Evolutionary conservation across 2,329 filamentous ascomycete genomes (phyloP).

Genomic region (Alternaria ventricosa): DNA sequence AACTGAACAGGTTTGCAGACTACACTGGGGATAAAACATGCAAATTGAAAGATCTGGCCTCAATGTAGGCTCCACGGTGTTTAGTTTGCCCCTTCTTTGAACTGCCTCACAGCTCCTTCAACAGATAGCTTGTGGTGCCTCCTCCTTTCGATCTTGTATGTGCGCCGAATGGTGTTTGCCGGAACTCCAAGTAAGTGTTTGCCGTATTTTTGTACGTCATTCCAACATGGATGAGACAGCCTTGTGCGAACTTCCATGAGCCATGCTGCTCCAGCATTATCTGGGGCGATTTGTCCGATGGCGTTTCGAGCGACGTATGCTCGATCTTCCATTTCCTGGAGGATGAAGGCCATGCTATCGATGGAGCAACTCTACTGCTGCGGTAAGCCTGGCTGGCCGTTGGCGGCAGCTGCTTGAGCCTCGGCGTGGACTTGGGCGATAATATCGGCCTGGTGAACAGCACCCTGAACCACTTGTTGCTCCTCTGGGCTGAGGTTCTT

Average conservation of each 20-base stretch:
- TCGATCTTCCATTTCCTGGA: neutral
- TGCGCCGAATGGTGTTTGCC: neutral
- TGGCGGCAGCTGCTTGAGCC: conserved; percentile 30
- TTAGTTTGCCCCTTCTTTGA: neutral
- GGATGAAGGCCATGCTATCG: neutral
- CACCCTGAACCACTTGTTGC: conserved; percentile 78
- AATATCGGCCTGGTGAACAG: conserved; percentile 73
- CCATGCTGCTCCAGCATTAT: neutral
- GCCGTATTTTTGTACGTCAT: neutral
- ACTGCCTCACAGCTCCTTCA: neutral
- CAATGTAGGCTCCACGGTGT: neutral
- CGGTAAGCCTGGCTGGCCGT: conserved; percentile 25
- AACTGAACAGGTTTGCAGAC: neutral
- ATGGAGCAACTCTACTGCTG: conserved; percentile 22
- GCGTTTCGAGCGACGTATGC: neutral
- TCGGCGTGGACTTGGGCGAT: conserved; percentile 48
- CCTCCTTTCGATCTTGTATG: neutral
- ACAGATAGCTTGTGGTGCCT: neutral
- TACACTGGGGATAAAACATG: neutral
- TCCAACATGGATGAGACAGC: neutral
- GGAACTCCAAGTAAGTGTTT: neutral
- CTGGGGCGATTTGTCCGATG: neutral
- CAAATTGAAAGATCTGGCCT: neutral
- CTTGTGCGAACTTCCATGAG: neutral
- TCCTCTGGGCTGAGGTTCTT: conserved; percentile 81